Percentiles rank a stretch among this genome's conserved stretches.
phyloP scores from a whole-genome alignment of 2,329 filamentous ascomycete species.

The Sclerotinia sclerotiorum region DNA sequence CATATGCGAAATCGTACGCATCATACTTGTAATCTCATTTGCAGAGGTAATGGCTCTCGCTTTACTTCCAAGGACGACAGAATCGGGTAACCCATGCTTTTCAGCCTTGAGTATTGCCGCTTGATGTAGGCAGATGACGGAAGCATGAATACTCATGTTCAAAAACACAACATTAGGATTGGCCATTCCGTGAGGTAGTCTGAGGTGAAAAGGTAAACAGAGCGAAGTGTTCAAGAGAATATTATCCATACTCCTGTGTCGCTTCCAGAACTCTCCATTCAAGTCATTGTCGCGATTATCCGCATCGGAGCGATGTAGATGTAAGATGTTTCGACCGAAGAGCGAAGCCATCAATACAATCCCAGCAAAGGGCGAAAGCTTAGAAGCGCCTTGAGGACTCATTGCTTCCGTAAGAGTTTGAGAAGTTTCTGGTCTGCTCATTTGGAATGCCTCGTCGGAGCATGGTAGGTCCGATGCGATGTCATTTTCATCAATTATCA shows the following conservation, averaged over 20 bases:
- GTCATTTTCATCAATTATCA: slow-evolving; percentile 89
- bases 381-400: slow-evolving; percentile 67
- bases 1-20: slow-evolving; percentile 90
- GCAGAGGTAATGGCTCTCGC: slow-evolving; percentile 90
- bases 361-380: slow-evolving; percentile 74
- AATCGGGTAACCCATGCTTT: slow-evolving; percentile 74
- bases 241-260: slow-evolving; percentile 85
- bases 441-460: slow-evolving; percentile 80
- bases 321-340: slow-evolving; percentile 86
- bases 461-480: slow-evolving; percentile 82
- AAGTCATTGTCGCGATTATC: slow-evolving; percentile 84
- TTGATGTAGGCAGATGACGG: slow-evolving; percentile 95
- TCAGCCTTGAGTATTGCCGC: slow-evolving; percentile 97
- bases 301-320: slow-evolving; percentile 81
- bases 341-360: slow-evolving; percentile 84
- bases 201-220: slow-evolving; percentile 75
- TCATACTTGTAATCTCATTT: slow-evolving; percentile 89
- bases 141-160: slow-evolving; percentile 97
- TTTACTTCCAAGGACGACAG: slow-evolving; percentile 85
- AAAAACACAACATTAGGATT: slow-evolving; percentile 88
- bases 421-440: slow-evolving; percentile 72
- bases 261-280: slow-evolving; percentile 93
- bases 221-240: slow-evolving; percentile 85
- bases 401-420: slow-evolving; percentile 69
- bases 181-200: slow-evolving; percentile 71